Evolutionary conservation across 257 asterid species (phyloP), one percentile per base, ranked within the genome.

Genomic region (Phtheirospermum japonicum): DNA sequence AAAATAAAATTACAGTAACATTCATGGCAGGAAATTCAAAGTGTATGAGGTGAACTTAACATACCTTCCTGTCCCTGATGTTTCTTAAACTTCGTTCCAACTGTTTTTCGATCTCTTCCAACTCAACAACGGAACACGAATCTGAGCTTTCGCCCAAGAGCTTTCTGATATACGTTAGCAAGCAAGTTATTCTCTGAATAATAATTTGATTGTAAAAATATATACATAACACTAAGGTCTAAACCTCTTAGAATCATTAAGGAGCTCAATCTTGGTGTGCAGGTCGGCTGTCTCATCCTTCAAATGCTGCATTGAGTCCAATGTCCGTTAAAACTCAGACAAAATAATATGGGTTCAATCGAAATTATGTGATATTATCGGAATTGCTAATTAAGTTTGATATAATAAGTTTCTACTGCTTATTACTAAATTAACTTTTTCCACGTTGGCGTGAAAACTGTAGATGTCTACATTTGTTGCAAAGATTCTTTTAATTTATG

Each of bases 61-160:
- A 0, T 39, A 82, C 92, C 92, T 84, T 84, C 59, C 76, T 77
- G 17, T 73, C 74, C 62, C 81, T 68, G 55, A 84, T 73, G 37
- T 63, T 75, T 59, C 69, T 68, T 58, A 84, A 57, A 67, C 92
- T 81, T 77, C 26, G 50, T 37, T 75, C 81, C 79, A 81, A 63
- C 63, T 82, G 81, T 50, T 17, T 60, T 74, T 84, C 80, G 20
- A 82, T 54, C 53, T 75, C 67, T 37, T 67, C 74, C 57, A 84
- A 62, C 51, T 84, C 92, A 49, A 58, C 80, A 31, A 54, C 8
- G 17, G 82, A 71, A 49, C 76, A 73, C 55, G 80, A 71, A 50
- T 73, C 84, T 45, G 75, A 52, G 58, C 70, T 63, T 14, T 81
- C 73, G 75, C 86, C 86, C 49, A 82, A 51, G 12, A 82, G 69